Percentiles rank a stretch among this genome's conserved stretches.
phyloP scores from a whole-genome alignment of 1,284 basidiomycete genomes.

The Sanghuangporus baumii region DNA sequence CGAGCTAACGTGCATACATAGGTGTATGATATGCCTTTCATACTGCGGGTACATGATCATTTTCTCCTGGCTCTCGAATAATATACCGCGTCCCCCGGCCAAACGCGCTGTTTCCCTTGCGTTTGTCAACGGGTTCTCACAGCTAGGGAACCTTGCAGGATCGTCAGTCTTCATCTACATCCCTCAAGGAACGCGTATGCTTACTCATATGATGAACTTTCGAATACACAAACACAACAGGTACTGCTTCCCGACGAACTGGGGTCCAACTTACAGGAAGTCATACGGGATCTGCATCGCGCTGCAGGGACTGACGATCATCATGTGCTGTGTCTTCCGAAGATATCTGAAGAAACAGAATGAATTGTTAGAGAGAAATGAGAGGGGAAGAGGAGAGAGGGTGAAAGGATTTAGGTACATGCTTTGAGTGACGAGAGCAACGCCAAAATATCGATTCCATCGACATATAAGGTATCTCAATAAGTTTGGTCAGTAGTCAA shows the following conservation, averaged over 20 bases:
- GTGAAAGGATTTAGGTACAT: conserved; percentile 29
- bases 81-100: conserved; percentile 27
- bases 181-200: background rate
- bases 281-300: conserved; percentile 44
- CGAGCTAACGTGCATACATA: background rate
- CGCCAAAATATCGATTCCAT: too few relatives aligned
- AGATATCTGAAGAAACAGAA: conserved; percentile 33
- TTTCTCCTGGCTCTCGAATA: conserved; percentile 33
- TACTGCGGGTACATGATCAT: conserved; percentile 31
- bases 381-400: conserved; percentile 25
- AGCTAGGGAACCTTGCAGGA: conserved; percentile 28
- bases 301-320: conserved; percentile 32
- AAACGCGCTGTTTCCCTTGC: conserved; percentile 36
- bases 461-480: too few relatives aligned
- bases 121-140: conserved; percentile 29
- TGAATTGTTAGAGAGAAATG: conserved; percentile 27
- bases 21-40: conserved; percentile 30
- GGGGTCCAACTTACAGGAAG: conserved; percentile 37
- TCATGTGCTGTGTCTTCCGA: conserved; percentile 45
- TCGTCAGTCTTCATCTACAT: conserved; percentile 26
- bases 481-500: too few relatives aligned
- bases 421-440: conserved; percentile 13
- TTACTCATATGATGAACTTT: too few relatives aligned
- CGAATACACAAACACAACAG: conserved; percentile 18
- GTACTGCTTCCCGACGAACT: conserved; percentile 34